phyloP scores from a whole-genome alignment of 805 yeast species.

The Candida pseudofarinosa region DNA sequence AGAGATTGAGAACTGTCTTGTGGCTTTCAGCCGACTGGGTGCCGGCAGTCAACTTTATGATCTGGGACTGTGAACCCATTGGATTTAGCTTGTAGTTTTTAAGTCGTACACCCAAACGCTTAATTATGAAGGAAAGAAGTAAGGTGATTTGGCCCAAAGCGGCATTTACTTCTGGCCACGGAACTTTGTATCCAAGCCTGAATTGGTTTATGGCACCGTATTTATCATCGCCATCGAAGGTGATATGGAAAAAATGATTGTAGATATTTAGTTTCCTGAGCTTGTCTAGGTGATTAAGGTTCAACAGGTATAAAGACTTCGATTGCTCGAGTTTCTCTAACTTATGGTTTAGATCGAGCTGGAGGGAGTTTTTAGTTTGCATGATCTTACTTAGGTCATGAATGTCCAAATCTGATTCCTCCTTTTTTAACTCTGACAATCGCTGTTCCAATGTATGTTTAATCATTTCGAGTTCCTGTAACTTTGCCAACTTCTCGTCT shows the following conservation, averaged over 20 bases:
- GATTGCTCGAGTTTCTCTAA: conserved; percentile 57
- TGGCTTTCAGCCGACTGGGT: conserved; percentile 10
- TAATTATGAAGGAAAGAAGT: conserved; percentile 59
- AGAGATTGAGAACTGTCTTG: conserved; percentile 49
- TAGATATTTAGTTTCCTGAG: conserved; percentile 77
- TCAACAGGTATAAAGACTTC: conserved; percentile 57
- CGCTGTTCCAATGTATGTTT: conserved; percentile 46
- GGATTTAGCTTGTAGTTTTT: conserved; percentile 67
- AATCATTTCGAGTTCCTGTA: conserved; percentile 37
- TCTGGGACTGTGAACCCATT: conserved; percentile 77
- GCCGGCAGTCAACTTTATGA: conserved; percentile 48
- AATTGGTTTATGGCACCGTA: conserved; percentile 87
- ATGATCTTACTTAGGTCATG: conserved; percentile 46
- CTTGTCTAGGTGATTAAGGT: conserved; percentile 62
- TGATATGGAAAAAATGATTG: conserved; percentile 76
- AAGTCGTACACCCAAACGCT: conserved; percentile 52
- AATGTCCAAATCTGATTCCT: conserved; percentile 30
- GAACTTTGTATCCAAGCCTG: conserved; percentile 71
- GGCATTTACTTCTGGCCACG: conserved; percentile 90
- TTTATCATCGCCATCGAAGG: conserved; percentile 61
- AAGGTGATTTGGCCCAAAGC: conserved; percentile 83
- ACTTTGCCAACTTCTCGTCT: conserved; percentile 26
- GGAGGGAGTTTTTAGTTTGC: conserved; percentile 50
- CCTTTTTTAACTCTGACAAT: conserved; percentile 40
- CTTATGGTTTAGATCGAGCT: conserved; percentile 48